Percentiles rank a stretch among this genome's conserved stretches.
Evolutionary conservation across 2,329 filamentous ascomycete genomes (phyloP).

Genomic region (Phialophora chinensis): DNA sequence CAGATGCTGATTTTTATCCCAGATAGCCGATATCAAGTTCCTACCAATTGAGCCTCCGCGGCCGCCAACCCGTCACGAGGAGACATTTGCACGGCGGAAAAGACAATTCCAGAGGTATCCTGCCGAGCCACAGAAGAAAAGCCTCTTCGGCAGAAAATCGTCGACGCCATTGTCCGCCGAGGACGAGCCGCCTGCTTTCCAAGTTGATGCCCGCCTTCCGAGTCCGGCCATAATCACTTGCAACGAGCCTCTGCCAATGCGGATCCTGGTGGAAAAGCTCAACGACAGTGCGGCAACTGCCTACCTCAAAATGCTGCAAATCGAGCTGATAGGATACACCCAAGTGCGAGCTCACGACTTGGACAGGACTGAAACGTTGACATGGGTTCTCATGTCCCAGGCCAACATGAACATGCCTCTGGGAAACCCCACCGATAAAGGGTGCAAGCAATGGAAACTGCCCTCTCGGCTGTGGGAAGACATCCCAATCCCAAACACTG

Average conservation of each 20-base stretch:
- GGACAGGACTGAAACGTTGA: conserved; percentile 69
- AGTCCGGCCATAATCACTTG: conserved; percentile 88
- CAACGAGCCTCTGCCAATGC: conserved; percentile 81
- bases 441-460: conserved; percentile 72
- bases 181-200: conserved; percentile 62
- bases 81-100: conserved; percentile 80
- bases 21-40: conserved; percentile 69
- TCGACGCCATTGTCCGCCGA: conserved; percentile 35
- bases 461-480: conserved; percentile 71
- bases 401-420: conserved; percentile 75
- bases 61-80: conserved; percentile 68
- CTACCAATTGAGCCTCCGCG: conserved; percentile 90
- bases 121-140: conserved; percentile 58
- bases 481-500: conserved; percentile 76
- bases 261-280: conserved; percentile 78
- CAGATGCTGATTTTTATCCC: conserved; percentile 17
- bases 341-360: conserved; percentile 79
- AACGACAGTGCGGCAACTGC: conserved; percentile 71
- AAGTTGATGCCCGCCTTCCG: conserved; percentile 82
- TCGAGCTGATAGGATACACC: conserved; percentile 81
- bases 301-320: conserved; percentile 77
- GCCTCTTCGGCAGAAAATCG: conserved; percentile 61
- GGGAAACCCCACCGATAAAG: conserved; percentile 61
- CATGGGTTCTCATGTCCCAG: conserved; percentile 76
- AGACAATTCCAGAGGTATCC: conserved; percentile 61